Evolutionary conservation across 176 grass and related monocot genomes (phyloP).

Genomic region (Phoenix dactylifera): DNA sequence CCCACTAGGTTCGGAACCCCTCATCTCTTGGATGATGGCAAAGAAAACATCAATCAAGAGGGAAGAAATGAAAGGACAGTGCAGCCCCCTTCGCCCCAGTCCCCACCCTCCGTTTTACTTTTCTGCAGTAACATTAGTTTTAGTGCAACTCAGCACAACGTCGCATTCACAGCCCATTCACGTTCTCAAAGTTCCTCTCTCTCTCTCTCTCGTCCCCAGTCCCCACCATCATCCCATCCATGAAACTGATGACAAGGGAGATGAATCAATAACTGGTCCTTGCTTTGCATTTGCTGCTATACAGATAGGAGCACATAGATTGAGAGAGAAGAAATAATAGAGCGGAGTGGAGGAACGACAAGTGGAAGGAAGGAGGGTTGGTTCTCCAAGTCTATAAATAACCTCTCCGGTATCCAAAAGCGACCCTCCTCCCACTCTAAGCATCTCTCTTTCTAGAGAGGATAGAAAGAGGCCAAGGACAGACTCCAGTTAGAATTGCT

Average conservation of each 20-base stretch:
- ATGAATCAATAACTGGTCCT: slow-evolving; percentile 10
- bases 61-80: slow-evolving; percentile 5
- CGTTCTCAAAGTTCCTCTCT: slow-evolving; percentile 9
- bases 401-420: background rate
- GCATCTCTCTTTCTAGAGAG: background rate
- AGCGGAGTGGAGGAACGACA: background rate
- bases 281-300: slow-evolving; percentile 1
- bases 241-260: slow-evolving; percentile 9
- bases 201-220: slow-evolving; percentile 8
- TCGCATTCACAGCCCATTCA: slow-evolving; percentile 1
- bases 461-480: background rate
- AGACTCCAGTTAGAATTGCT: background rate
- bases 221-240: background rate
- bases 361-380: background rate
- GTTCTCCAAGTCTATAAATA: background rate
- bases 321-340: background rate
- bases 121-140: background rate
- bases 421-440: background rate
- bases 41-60: slow-evolving; percentile 2
- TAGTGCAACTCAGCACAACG: background rate
- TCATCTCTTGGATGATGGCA: slow-evolving; percentile 7
- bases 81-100: background rate
- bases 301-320: background rate
- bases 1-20: slow-evolving; percentile 2
- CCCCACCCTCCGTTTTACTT: background rate